Conservation (phyloP, 2,329 filamentous ascomycete species). For the Cercospora zeae-maydis region DNA sequence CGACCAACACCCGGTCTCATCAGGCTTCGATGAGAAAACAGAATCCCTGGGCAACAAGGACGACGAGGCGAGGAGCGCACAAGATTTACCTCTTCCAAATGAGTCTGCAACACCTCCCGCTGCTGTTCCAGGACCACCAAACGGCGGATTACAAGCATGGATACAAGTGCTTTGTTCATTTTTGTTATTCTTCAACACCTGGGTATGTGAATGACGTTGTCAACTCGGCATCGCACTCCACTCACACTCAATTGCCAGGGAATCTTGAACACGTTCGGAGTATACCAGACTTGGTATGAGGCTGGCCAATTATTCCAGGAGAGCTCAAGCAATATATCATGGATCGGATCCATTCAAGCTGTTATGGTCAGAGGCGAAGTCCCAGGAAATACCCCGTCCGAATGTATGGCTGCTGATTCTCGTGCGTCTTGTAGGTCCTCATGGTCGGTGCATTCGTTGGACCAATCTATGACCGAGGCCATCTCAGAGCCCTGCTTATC, state of each 20-base stretch:
- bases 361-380: constrained; percentile 37
- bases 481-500: constrained; percentile 44
- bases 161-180: constrained; percentile 47
- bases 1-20: not conserved
- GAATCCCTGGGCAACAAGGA: not conserved
- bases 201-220: constrained; percentile 25
- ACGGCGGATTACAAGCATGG: constrained; percentile 47
- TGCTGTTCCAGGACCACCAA: constrained; percentile 11
- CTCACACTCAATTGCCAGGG: constrained; percentile 12
- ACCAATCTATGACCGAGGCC: constrained; percentile 50
- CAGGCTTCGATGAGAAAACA: not conserved
- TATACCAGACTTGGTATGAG: constrained; percentile 50
- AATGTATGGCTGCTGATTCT: not conserved
- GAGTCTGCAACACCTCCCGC: not conserved
- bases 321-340: constrained; percentile 33
- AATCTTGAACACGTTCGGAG: constrained; percentile 48
- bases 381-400: not conserved
- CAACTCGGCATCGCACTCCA: not conserved
- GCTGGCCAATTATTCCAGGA: constrained; percentile 37
- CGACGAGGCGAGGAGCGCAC: not conserved
- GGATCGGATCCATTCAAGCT: constrained; percentile 50
- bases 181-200: constrained; percentile 49
- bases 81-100: not conserved
- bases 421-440: constrained; percentile 31
- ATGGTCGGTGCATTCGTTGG: constrained; percentile 47